Evolutionary conservation across 2,329 filamentous ascomycete species (phyloP).

Genomic region (Bipolaris sorokiniana): DNA sequence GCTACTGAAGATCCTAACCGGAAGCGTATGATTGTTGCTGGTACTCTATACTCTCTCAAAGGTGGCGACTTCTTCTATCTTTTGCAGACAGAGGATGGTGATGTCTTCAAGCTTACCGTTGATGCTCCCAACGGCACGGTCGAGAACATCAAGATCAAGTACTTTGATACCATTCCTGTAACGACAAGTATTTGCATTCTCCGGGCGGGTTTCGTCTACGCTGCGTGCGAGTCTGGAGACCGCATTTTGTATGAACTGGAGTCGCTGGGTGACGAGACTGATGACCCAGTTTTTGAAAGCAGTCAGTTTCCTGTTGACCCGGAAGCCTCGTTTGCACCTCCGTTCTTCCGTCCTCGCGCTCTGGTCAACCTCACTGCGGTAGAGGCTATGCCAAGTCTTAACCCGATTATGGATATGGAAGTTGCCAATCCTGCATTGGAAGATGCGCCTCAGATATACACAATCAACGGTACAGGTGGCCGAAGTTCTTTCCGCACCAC

Average conservation of each 20-base stretch:
- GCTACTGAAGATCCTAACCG: constrained; percentile 90
- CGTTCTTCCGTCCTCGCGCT: constrained; percentile 82
- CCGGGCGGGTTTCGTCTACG: constrained; percentile 94
- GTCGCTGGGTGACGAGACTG: constrained; percentile 93
- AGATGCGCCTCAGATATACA: constrained; percentile 95
- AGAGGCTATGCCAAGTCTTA: constrained; percentile 85
- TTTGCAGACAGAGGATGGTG: constrained; percentile 95
- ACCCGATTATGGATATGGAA: constrained; percentile 89
- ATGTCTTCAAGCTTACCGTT: constrained; percentile 94
- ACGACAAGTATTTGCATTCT: constrained; percentile 88
- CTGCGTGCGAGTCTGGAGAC: constrained; percentile 90
- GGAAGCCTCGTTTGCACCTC: constrained; percentile 71
- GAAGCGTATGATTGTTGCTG: constrained; percentile 84
- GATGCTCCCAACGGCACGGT: constrained; percentile 76
- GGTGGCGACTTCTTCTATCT: constrained; percentile 93
- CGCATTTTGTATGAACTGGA: constrained; percentile 97
- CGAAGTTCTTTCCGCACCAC: constrained; percentile 89
- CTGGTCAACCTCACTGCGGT: constrained; percentile 84
- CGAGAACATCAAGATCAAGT: constrained; percentile 86
- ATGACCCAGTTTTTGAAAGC: constrained; percentile 84
- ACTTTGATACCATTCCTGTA: constrained; percentile 94
- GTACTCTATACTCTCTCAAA: constrained; percentile 97
- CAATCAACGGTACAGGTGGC: constrained; percentile 85
- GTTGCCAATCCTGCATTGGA: constrained; percentile 89
- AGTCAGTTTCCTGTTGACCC: constrained; percentile 81